Percentiles rank a stretch among this genome's conserved stretches.
These are phyloP conservation scores for Fusarium paranaense DNA, from an alignment of 2,329 filamentous ascomycete genomes.

Conservation along the genomic window DNA sequence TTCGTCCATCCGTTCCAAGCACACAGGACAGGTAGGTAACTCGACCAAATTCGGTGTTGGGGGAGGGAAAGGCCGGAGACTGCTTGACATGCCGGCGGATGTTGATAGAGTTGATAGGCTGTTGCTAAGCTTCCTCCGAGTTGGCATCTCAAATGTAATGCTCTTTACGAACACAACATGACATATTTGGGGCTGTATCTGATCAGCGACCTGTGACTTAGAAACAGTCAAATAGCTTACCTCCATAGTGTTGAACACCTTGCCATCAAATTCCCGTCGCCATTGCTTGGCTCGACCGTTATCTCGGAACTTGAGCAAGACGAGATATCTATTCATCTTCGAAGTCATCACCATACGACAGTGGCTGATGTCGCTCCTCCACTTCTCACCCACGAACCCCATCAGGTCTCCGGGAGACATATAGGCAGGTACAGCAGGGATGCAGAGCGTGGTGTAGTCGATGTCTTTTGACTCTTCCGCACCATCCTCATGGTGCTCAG, in stretches of 20 bases:
- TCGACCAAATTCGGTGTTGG: constrained; percentile 88
- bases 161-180: constrained; percentile 95
- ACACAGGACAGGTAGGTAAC: constrained; percentile 95
- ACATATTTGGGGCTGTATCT: constrained; percentile 83
- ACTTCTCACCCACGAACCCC: constrained; percentile 90
- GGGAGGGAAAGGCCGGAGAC: constrained; percentile 70
- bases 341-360: constrained; percentile 95
- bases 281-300: constrained; percentile 80
- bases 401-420: constrained; percentile 91
- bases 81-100: constrained; percentile 55
- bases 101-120: constrained; percentile 71
- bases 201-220: constrained; percentile 25
- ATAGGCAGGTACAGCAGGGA: constrained; percentile 94
- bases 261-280: constrained; percentile 90
- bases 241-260: constrained; percentile 92
- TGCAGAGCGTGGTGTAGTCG: constrained; percentile 89
- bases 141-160: constrained; percentile 82
- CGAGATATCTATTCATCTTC: constrained; percentile 91
- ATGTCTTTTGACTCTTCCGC: constrained; percentile 53
- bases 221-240: constrained; percentile 56
- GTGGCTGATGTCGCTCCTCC: constrained; percentile 87
- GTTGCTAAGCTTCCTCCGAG: constrained; percentile 56
- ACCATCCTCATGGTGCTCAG: constrained; percentile 44
- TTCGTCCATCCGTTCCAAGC: constrained; percentile 97
- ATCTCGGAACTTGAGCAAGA: constrained; percentile 91